A percentile compares a stretch with the other conserved stretches of the same genome.
phyloP scores from a whole-genome alignment of 495 filamentous ascomycete species.

The Hyaloscypha hepaticicola region DNA sequence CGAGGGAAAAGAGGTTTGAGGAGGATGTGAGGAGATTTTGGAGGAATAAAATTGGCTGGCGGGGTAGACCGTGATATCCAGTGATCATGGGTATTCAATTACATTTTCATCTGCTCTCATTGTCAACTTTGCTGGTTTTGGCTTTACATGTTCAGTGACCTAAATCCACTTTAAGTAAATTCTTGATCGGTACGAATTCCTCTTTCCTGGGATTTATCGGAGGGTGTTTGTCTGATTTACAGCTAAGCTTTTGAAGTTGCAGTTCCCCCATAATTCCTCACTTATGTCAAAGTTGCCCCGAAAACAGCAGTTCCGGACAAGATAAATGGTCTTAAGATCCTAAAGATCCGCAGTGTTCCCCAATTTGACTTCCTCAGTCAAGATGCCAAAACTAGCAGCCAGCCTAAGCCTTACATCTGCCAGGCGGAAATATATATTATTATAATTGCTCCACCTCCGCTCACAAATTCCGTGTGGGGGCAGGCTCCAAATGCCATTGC shows the following conservation, averaged over 20 bases:
- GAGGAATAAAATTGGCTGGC: not conserved
- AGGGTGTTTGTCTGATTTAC: not conserved
- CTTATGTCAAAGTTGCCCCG: constrained; percentile 8
- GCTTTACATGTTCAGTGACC: constrained; percentile 51
- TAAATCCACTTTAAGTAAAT: constrained; percentile 42
- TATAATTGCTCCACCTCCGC: too few relatives aligned
- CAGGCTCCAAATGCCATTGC: too few relatives aligned
- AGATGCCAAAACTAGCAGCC: not conserved
- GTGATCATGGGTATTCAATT: not conserved
- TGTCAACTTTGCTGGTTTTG: constrained; percentile 40
- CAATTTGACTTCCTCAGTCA: not conserved
- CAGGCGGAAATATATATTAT: too few relatives aligned
- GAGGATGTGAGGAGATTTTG: not conserved
- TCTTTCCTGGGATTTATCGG: not conserved
- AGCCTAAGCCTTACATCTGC: too few relatives aligned
- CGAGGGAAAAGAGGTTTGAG: not conserved
- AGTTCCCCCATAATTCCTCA: constrained; percentile 22
- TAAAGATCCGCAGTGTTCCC: constrained; percentile 12
- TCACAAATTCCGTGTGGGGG: too few relatives aligned
- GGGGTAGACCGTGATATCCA: not conserved
- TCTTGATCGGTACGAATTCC: not conserved
- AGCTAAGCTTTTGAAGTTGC: constrained; percentile 14
- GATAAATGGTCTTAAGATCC: not conserved
- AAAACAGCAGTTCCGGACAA: not conserved
- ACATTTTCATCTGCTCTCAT: not conserved